Base-by-base conservation (phyloP, 768 basidiomycete genomes). In the Russula abietina region DNA sequence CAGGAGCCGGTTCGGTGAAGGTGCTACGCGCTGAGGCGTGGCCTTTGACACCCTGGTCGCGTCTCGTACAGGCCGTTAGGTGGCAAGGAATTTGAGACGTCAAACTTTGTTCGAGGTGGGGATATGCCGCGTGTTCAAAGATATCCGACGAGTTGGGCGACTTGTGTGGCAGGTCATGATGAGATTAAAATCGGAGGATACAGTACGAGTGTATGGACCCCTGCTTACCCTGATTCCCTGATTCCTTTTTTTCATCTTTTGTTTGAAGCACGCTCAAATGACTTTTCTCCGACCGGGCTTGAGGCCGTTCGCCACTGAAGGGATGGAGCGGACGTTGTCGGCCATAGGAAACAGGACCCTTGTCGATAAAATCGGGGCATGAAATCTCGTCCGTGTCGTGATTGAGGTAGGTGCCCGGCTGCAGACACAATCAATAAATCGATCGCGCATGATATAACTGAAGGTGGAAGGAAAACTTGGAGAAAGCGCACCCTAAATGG, bases 281-380 rank as follows among this genome's bases (percentile, higher is more conserved):
- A 99, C 92, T 73, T 99, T 99, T 43, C 97, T 81, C 71, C 98
- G 97, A 73, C 94, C 95, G 43, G 97, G 96, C 75, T 99, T 99
- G 61, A 99, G 78, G 50, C 97, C 97, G 72, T 98, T 97, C 14
- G 86, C 85, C 17, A 92, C 82, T 0, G 89, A 97, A 2, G 97
- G 97, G 67, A 99, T 98, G 4, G 97, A 99, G 60, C 97, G 94
- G 66, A 97, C 83, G 70, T 98, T 98, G 71, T 99, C 97, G 4
- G 97, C 97, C 93, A 98, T 98, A 1, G 97, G 98, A 81, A 98
- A 99, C 30, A 98, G 80, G 63, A 99, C 98, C 97, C 75, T 86
- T 92, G 79, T 99, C 98, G 77, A 99, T 96, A 72, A 99, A 99
- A 70, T 99, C 95, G 1, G 88, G 83, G 72, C 87, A 91, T 0